Evolutionary conservation across 768 basidiomycete species (phyloP), one percentile per base, ranked within the genome.

Genomic region (Ramaria sp.): DNA sequence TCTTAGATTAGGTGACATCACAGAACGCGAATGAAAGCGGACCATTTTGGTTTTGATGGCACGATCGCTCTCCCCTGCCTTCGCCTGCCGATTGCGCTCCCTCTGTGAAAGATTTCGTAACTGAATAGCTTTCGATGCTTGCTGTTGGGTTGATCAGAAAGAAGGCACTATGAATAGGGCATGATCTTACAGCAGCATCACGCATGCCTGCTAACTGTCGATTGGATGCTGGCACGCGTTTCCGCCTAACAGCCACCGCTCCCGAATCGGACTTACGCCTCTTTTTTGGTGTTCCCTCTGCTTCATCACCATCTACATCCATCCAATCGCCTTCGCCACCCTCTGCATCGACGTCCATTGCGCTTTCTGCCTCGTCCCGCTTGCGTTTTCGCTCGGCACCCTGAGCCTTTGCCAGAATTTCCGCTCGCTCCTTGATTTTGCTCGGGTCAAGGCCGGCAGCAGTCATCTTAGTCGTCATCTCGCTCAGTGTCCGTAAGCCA

Each of bases 21-120:
- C 16, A 51, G 37, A 51, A 30, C 28, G 27, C 32, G 12, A n/a
- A 5, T 36, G 24, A 71, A n/a, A n/a, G n/a, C 76, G 12, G 50
- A 89, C 89, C 88, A 86, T 90, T 77, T 90, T 90, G 58, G 75
- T 76, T 64, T 72, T 77, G 70, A 91, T 91, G 10, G 77, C 77
- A 60, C 88, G 82, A 71, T 94, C 91, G 56, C 79, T 75, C 76
- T 99, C 95, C 56, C 88, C 89, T 37, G 93, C 94, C 66, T 85
- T 90, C 24, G 91, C 95, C 42, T 82, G 76, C 75, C 82, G 81
- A 67, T 95, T 95, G 57, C 91, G 85, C 52, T 78, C 78, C 60
- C 95, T 77, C 66, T 95, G 92, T 5, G 84, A 85, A 52, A 95
- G 78, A 62, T 90, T 88, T 60, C 89, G 85, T 56, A 97, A 74